Evolutionary conservation across 2,329 filamentous ascomycete species (phyloP).

Genomic region (Alternaria sp.): DNA sequence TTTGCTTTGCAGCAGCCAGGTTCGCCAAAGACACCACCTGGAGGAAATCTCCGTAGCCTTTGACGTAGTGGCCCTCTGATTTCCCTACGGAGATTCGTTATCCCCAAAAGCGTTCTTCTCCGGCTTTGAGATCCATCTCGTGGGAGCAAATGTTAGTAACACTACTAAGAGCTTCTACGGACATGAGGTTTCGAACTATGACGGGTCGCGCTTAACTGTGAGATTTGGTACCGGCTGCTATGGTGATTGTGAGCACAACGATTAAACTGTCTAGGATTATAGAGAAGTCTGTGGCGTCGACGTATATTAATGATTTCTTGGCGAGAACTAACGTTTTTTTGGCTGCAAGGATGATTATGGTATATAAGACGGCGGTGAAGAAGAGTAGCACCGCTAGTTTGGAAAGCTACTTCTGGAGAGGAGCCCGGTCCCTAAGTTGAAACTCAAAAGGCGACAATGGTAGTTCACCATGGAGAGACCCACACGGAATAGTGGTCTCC

Average conservation of each 20-base stretch:
- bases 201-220: conserved; percentile 48
- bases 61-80: conserved; percentile 31
- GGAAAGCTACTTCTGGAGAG: conserved; percentile 51
- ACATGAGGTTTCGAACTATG: conserved; percentile 49
- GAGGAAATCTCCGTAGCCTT: conserved; percentile 44
- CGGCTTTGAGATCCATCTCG: conserved; percentile 47
- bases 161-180: conserved; percentile 48
- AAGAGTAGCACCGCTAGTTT: conserved; percentile 48
- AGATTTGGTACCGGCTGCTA: conserved; percentile 51
- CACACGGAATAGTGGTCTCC: too few species aligned
- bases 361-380: conserved; percentile 50
- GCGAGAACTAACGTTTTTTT: conserved; percentile 48
- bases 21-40: conserved; percentile 57
- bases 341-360: conserved; percentile 53
- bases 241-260: conserved; percentile 53
- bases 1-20: conserved; percentile 60
- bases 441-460: conserved; percentile 50
- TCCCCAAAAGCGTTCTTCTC: conserved; percentile 25
- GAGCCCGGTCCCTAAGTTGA: conserved; percentile 54
- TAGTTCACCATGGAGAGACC: too few species aligned
- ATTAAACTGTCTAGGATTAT: conserved; percentile 53
- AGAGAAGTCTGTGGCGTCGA: conserved; percentile 50
- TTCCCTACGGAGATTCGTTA: conserved; percentile 28
- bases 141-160: conserved; percentile 61
- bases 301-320: conserved; percentile 54